phyloP scores from a whole-genome alignment of 495 filamentous ascomycete species.

The Hypoxylon lienhwacheense region DNA sequence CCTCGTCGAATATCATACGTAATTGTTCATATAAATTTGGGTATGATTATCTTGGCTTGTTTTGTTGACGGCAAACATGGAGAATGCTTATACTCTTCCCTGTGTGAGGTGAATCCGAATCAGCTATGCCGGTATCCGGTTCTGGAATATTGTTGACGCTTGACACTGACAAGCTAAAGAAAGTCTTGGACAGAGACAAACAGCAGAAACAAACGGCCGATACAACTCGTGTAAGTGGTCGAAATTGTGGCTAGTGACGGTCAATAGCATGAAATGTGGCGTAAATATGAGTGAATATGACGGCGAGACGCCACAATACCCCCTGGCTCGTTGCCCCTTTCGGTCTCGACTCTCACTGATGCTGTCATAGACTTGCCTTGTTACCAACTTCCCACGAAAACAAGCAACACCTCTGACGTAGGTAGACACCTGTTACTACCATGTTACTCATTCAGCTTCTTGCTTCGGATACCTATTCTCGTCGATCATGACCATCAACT shows the following conservation, averaged over 20 bases:
- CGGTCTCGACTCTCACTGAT: slow-evolving; percentile 9
- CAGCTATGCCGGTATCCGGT: slow-evolving; percentile 15
- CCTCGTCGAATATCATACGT: too few relatives aligned
- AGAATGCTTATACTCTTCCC: too few relatives aligned
- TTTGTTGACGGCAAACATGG: too few relatives aligned
- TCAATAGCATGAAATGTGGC: slow-evolving; percentile 16
- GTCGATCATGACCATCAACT: too few relatives aligned
- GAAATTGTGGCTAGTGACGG: slow-evolving; percentile 27
- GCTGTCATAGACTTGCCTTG: slow-evolving; percentile 35
- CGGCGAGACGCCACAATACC: slow-evolving; percentile 6
- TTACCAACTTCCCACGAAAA: slow-evolving; percentile 17
- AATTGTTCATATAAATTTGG: too few relatives aligned
- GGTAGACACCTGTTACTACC: not conserved
- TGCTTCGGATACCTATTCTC: too few relatives aligned
- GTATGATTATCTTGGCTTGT: too few relatives aligned
- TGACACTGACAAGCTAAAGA: too few relatives aligned
- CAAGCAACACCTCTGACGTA: slow-evolving; percentile 1
- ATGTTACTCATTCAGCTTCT: too few relatives aligned
- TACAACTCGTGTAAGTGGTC: not conserved
- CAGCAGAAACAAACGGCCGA: too few relatives aligned
- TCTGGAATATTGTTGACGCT: slow-evolving; percentile 13
- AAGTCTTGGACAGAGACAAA: too few relatives aligned
- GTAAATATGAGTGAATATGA: slow-evolving; percentile 12
- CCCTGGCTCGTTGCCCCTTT: not conserved
- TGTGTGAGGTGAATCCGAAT: slow-evolving; percentile 12